phyloP scores from a whole-genome alignment of 2,329 filamentous ascomycete species.

The Colletotrichum plurivorum region DNA sequence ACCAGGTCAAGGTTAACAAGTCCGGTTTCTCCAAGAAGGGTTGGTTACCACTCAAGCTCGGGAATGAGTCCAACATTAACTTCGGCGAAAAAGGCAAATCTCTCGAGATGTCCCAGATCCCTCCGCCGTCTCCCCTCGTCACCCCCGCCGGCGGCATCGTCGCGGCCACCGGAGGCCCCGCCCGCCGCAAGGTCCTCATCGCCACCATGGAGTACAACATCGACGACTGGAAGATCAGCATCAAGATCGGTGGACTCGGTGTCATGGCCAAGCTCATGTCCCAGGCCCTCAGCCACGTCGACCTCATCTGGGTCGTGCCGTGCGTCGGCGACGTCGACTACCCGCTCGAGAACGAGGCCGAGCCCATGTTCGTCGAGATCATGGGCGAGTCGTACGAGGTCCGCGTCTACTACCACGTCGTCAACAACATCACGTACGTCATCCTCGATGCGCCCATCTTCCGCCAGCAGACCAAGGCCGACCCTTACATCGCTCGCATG shows the following conservation, averaged over 20 bases:
- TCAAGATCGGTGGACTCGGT: constrained; percentile 79
- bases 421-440: constrained; percentile 78
- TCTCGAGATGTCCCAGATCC: constrained; percentile 42
- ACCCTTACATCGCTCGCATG: constrained; percentile 78
- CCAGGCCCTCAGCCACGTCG: constrained; percentile 74
- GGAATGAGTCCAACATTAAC: constrained; percentile 49
- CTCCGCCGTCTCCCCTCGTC: constrained; percentile 27
- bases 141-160: constrained; percentile 26
- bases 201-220: constrained; percentile 82
- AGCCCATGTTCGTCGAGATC: constrained; percentile 74
- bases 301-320: constrained; percentile 76
- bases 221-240: constrained; percentile 78
- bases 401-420: constrained; percentile 73
- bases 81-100: constrained; percentile 48
- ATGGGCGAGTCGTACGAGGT: constrained; percentile 73
- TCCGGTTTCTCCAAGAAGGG: constrained; percentile 46
- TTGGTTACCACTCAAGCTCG: constrained; percentile 47
- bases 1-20: constrained; percentile 68
- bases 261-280: constrained; percentile 81
- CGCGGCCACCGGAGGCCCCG: constrained; percentile 42
- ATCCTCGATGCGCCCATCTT: constrained; percentile 77
- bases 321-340: constrained; percentile 76
- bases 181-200: constrained; percentile 72
- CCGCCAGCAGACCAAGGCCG: constrained; percentile 72
- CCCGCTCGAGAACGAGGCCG: constrained; percentile 69